Evolutionary conservation across 1,139 yeast genomes (phyloP), one percentile per base, ranked within the genome.

Genomic region (Casaregolazyma suthepensis): DNA sequence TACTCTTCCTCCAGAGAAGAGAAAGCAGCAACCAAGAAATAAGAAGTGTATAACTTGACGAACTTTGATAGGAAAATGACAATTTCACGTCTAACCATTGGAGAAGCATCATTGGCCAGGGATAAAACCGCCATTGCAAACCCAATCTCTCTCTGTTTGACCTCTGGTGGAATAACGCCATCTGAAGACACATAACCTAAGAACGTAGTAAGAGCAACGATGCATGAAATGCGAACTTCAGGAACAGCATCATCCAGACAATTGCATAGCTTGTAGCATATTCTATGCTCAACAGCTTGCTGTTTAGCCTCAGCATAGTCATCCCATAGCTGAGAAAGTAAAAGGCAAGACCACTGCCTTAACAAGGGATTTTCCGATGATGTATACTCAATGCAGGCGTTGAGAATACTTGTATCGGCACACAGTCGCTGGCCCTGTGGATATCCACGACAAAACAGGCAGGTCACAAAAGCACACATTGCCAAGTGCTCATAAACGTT

Each of bases 381-480:
- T 48, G 82, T 82, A 65, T 85, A 87, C 46, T 74, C 75, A 52
- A 87, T 73, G 58, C 96, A 79, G 48, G 87, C 87, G 53, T 77
- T 77, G 17, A 88, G 76, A 18, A 93, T 75, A 54, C 87, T 95
- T 6, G 84, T 75, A 4, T 89, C 84, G 61, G 86, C 84, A 59
- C 96, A 85, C 42, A 86, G 75, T 58, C 87, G 77, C 66, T 90
- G 96, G 0, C 96, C 97, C 58, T 81, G 80, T 52, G 80, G 80
- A 68, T 84, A 88, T 52, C 87, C 94, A 56, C 86, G 80, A 48
- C 89, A 86, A 69, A 93, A 93, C 55, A 91, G 75, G 0, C 96
- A 80, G 49, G 91, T 74, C 37, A 93, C 88, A 66, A 93, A 88
- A 0, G 96, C 95, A 71, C 97, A 87, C 91, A 93, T 88, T 1